These are phyloP conservation scores for Fusarium sororula DNA, from an alignment of 2,329 filamentous ascomycete species.

Conservation along the genomic window DNA sequence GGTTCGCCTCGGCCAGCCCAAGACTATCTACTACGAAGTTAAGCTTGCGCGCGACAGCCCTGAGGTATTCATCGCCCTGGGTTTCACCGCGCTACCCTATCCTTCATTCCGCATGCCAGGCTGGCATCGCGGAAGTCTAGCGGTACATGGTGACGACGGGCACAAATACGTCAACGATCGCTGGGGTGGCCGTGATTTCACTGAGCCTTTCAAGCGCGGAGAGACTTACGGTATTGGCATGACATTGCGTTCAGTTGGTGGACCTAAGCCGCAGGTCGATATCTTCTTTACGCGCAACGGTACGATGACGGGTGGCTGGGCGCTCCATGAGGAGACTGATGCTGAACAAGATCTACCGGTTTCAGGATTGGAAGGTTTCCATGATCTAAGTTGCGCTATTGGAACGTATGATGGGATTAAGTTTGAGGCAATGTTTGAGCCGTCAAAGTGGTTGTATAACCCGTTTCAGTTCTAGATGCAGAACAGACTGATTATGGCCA, in stretches of 20 bases:
- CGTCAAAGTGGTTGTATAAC: slow-evolving; percentile 65
- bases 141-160: slow-evolving; percentile 83
- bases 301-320: slow-evolving; percentile 67
- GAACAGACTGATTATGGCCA: neutral
- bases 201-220: slow-evolving; percentile 67
- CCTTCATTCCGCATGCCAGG: slow-evolving; percentile 81
- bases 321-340: slow-evolving; percentile 79
- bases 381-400: slow-evolving; percentile 76
- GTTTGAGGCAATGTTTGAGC: slow-evolving; percentile 73
- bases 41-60: slow-evolving; percentile 58
- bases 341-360: slow-evolving; percentile 68
- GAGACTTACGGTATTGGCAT: slow-evolving; percentile 79
- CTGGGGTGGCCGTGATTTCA: slow-evolving; percentile 77
- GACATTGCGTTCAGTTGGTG: slow-evolving; percentile 58
- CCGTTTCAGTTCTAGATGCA: slow-evolving; percentile 31
- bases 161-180: slow-evolving; percentile 78
- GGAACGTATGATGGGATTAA: slow-evolving; percentile 75
- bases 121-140: slow-evolving; percentile 80
- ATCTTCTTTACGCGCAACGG: slow-evolving; percentile 78
- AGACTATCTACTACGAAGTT: slow-evolving; percentile 78
- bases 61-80: slow-evolving; percentile 68
- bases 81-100: slow-evolving; percentile 78
- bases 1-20: slow-evolving; percentile 50
- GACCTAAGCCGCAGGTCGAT: slow-evolving; percentile 45
- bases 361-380: slow-evolving; percentile 73